Conservation (phyloP, 192 early-diverging fungal genomes). For the Rhizophagus prolifer region DNA sequence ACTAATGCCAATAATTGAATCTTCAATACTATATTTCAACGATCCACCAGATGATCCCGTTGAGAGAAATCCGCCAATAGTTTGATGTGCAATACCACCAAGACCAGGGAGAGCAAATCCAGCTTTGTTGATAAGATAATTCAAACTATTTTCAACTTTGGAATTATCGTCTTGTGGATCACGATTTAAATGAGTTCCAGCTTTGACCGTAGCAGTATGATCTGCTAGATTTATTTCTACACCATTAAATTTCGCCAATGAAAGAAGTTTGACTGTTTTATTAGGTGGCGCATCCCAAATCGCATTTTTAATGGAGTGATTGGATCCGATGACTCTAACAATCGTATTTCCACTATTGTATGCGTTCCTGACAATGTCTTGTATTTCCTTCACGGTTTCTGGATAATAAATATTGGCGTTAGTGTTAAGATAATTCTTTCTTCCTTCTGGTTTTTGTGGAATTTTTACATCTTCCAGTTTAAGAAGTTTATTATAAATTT, state of each 20-base stretch:
- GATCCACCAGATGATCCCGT: background rate
- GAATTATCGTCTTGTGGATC: background rate
- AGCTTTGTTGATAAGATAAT: background rate
- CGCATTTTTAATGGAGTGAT: too few relatives aligned
- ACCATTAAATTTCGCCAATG: background rate
- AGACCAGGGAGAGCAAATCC: background rate
- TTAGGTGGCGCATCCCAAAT: too few relatives aligned
- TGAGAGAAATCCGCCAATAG: background rate
- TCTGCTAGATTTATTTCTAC: background rate
- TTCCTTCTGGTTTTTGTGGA: too few relatives aligned
- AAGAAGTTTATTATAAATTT: too few relatives aligned
- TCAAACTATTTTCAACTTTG: background rate
- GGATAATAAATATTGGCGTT: too few relatives aligned
- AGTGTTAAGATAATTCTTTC: too few relatives aligned
- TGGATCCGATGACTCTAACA: too few relatives aligned
- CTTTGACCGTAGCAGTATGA: background rate
- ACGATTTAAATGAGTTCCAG: background rate
- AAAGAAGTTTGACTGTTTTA: background rate
- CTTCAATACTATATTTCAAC: background rate
- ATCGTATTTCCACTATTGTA: too few relatives aligned
- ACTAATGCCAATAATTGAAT: background rate
- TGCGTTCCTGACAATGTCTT: too few relatives aligned
- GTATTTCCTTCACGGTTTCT: too few relatives aligned
- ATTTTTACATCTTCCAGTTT: too few relatives aligned
- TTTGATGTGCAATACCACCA: conserved; percentile 4